A percentile compares a stretch with the other conserved stretches of the same genome.
Conservation (phyloP, 169 alveolate genomes). For the Plasmodium ovale region DNA sequence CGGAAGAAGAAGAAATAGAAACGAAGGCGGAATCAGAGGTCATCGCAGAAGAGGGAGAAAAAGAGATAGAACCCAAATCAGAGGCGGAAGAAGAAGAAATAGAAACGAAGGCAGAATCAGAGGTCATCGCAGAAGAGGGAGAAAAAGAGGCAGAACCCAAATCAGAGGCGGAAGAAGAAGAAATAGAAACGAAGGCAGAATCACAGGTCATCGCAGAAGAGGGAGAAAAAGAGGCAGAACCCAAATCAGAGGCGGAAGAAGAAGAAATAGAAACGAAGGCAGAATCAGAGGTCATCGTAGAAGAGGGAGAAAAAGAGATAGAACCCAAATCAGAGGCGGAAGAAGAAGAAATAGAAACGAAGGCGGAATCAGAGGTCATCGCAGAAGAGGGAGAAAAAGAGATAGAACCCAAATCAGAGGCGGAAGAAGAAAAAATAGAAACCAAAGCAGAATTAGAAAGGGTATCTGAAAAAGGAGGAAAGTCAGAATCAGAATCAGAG, state of each 20-base stretch:
- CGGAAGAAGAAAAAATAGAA: neutral
- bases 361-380: neutral
- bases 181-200: neutral
- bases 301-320: neutral
- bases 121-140: neutral
- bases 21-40: too few species aligned
- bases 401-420: neutral
- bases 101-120: neutral
- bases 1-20: too few species aligned
- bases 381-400: neutral
- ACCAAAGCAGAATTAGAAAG: neutral
- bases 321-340: neutral
- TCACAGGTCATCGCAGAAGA: neutral
- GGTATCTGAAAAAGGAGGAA: neutral
- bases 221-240: too few species aligned
- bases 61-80: neutral
- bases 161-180: neutral
- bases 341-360: neutral
- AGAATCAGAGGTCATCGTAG: neutral
- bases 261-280: neutral
- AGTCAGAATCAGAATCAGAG: too few species aligned
- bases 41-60: neutral
- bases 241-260: neutral
- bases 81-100: neutral
- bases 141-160: neutral